These are phyloP conservation scores for Apiosordaria backusii DNA, from an alignment of 495 filamentous ascomycete species.

Conservation along the genomic window DNA sequence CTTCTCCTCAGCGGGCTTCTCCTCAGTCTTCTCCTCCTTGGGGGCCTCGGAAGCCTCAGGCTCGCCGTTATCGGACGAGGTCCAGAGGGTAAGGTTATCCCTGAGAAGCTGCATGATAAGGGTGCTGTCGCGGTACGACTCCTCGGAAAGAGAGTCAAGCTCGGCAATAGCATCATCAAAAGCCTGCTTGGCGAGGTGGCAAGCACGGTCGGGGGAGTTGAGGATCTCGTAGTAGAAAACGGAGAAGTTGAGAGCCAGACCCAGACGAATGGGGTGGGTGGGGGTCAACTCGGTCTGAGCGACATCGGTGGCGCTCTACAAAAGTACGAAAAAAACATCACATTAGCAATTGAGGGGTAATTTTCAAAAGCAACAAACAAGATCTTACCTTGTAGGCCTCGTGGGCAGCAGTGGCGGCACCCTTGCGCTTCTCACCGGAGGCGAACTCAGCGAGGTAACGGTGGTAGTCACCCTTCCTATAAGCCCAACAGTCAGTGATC, in stretches of 20 bases:
- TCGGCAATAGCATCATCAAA: constrained; percentile 99
- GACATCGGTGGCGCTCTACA: constrained; percentile 75
- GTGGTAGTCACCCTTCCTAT: constrained; percentile 99
- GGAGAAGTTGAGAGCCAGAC: constrained; percentile 98
- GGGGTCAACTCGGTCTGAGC: constrained; percentile 96
- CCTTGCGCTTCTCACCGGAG: constrained; percentile 95
- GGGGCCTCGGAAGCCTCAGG: constrained; percentile 64
- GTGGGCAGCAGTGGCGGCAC: constrained; percentile 90
- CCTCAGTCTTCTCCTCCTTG: constrained; percentile 58
- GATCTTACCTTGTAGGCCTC: constrained; percentile 86
- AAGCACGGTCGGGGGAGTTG: constrained; percentile 97
- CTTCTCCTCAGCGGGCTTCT: constrained; percentile 52
- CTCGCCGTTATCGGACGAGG: constrained; percentile 89
- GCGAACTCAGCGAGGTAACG: constrained; percentile 99
- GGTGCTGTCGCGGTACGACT: constrained; percentile 99
- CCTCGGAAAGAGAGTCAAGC: constrained; percentile 96
- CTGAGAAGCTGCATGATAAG: constrained; percentile 99
- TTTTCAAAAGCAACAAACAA: background rate
- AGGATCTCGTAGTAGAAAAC: constrained; percentile 99
- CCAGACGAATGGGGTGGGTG: constrained; percentile 98
- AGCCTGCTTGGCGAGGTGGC: constrained; percentile 98
- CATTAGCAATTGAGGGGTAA: background rate
- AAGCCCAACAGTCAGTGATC: constrained; percentile 19
- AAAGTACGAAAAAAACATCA: background rate
- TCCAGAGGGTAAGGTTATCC: constrained; percentile 99